phyloP scores from a whole-genome alignment of 1,284 basidiomycete species.

The Melampsora americana region DNA sequence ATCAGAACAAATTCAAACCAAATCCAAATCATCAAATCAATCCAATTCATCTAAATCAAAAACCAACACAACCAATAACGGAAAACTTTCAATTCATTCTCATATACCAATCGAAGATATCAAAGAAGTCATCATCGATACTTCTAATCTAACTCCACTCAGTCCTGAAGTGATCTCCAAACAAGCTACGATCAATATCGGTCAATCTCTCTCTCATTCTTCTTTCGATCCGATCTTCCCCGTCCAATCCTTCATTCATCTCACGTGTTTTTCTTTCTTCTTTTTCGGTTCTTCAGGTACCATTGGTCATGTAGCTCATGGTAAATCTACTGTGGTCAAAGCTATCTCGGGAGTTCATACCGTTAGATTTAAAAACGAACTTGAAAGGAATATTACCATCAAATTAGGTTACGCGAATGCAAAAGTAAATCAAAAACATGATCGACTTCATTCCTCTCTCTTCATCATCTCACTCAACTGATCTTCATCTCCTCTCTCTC shows the following conservation, averaged over 20 bases:
- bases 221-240: neutral
- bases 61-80: too few relatives aligned
- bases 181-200: slow-evolving; percentile 66
- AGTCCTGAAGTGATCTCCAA: slow-evolving; percentile 95
- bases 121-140: slow-evolving; percentile 48
- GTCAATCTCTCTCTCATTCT: neutral
- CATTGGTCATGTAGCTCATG: slow-evolving; percentile 64
- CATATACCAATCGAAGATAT: slow-evolving; percentile 43
- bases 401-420: slow-evolving; percentile 98
- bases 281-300: too few relatives aligned
- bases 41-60: too few relatives aligned
- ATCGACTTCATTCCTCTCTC: too few relatives aligned
- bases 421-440: slow-evolving; percentile 74
- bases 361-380: slow-evolving; percentile 97
- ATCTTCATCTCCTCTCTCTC: too few relatives aligned
- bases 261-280: neutral
- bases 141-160: slow-evolving; percentile 70
- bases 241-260: neutral
- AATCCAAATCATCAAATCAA: too few relatives aligned
- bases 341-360: slow-evolving; percentile 99
- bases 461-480: too few relatives aligned
- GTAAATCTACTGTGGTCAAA: slow-evolving; percentile 98
- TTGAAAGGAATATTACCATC: slow-evolving; percentile 97
- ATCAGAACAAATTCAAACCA: too few relatives aligned
- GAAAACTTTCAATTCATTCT: too few relatives aligned